Base-by-base conservation (phyloP, 2,329 filamentous ascomycete genomes). In the Hypoxylon sp. region DNA sequence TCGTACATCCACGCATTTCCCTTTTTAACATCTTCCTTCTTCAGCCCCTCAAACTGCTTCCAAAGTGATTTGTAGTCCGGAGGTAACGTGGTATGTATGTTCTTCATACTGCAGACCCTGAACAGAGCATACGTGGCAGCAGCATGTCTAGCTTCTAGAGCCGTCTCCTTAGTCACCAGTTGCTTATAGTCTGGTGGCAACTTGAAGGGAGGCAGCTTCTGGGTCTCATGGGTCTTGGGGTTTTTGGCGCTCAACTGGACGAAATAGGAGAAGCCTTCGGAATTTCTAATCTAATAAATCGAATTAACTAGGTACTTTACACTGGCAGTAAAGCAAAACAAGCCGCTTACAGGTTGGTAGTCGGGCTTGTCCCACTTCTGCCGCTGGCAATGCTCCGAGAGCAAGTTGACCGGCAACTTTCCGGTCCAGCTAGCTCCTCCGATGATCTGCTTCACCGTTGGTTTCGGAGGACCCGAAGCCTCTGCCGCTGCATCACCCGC, bases 401-500 rank as follows among this genome's bases (percentile, higher is more conserved):
- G 86, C 72, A 98, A 85, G 75, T 97, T 97, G 68, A 97, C 91
- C 1, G 95, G 95, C 30, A 99, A 82, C 77, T 99, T 99, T 41
- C 95, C 95, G 0, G 95, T 99, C 95, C 95, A 99, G 70, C 93
- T 97, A 61, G 93, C 88, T 50, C 95, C 95, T 43, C 93, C 95
- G 73, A 99, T 97, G 68, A 99, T 82, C 71, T 96, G 92, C 77
- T 90, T 90, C 46, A 85, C 85, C 1, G 88, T 89, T 13, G 86
- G 87, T 70, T 88, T 87, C 0, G 85, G 85, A 3, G 84, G 84
- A 0, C 78, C 83, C 1, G 74, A 67, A 2, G 77, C 70, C 13
- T 76, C 64, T 74, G 75, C 71, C 11, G 75, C 56, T 73, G 74
- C 55, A 75, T 79, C 67, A 70, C 69, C 58, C 59, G 72, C 24